Evolutionary conservation across 2,329 filamentous ascomycete species (phyloP), one percentile per base, ranked within the genome.

Genomic region (Aspergillus pseudonomiae): DNA sequence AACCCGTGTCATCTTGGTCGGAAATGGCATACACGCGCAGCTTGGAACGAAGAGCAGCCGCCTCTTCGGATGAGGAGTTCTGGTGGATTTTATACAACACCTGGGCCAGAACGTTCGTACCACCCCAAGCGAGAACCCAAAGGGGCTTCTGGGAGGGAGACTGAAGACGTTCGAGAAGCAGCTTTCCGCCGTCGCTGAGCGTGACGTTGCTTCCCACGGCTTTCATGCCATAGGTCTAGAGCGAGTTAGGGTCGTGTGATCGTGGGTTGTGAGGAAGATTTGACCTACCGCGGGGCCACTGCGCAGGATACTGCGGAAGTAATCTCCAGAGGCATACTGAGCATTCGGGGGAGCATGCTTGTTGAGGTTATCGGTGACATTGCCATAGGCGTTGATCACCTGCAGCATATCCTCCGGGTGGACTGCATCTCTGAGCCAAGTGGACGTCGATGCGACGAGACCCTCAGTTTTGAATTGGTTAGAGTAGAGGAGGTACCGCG

Each of bases 1-100:
- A 73, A 0, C 84, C 85, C 0, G 83, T 82, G 65, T 88, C 81
- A 63, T 88, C 85, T 65, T 88, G 85, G 66, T 88, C 86, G 1
- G 84, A 86, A 60, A 88, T 86, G 39, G 85, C 76, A 70, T 86
- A 86, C 10, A 86, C 79, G 3, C 83, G 76, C 4, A 86, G 68
- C 63, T 80, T 82, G 2, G 73, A 65, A 10, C 61, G 65, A 3
- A 86, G 74, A 0, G 62, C 63, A 0, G 74, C 71, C 1, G 79
- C 72, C 0, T 82, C 78, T 0, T 65, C 50, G n/a, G 69, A 63
- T 43, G 62, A 62, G 52, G 64, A 55, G 6, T 63, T 63, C 4
- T 61, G 56, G 21, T 66, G 61, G 48, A 73, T 77, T 16, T 80
- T 74, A 30, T 79, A 71, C 10, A 86, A 74, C 1, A 80, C 82